Base-by-base conservation (phyloP, 768 basidiomycete genomes). In the Psilocybe sp. region DNA sequence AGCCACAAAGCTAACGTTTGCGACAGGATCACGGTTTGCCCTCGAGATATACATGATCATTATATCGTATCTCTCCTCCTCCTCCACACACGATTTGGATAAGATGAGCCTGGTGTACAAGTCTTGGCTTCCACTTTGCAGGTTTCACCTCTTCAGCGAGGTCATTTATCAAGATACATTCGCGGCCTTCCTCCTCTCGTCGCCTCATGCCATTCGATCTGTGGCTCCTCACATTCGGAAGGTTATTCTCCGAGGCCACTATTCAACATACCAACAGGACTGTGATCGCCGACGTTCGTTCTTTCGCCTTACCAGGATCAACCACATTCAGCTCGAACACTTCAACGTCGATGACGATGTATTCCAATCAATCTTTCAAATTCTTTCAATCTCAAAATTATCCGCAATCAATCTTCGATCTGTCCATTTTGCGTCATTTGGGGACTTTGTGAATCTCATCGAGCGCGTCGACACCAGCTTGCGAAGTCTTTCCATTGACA, bases 361-460 rank as follows among this genome's bases (percentile, higher is more conserved):
- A 31, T 19, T 50, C 20, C 34, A 20, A 14, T 36, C 32, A 38
- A 32, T 28, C 19, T 20, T 45, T 42, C 13, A 34, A 12, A 18
- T 51, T 31, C 51, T 36, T n/a, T 7, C 62, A 33, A 79, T 31
- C 79, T 81, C 18, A 73, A 82, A 56, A 72, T 69, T 53, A 70
- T 78, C 52, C 74, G 79, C 55, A 59, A 74, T 50, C 79, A 87
- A 59, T 46, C 59, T 72, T 32, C 56, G 55, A 41, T 64, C 57
- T 37, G 57, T 64, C 36, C 58, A 56, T 9, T 68, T 70, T 39
- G 54, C 66, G 40, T 67, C 69, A 12, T 67, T 69, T 37, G 61
- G 82, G 78, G 1, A 87, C 80, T 61, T 64, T 65, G 10, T 76
- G 77, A 23, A 82, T 75, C 28, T 69, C 62, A 19, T 76, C 67